Conservation (phyloP, 2,329 filamentous ascomycete genomes). For the Dactylonectria estremocensis region DNA sequence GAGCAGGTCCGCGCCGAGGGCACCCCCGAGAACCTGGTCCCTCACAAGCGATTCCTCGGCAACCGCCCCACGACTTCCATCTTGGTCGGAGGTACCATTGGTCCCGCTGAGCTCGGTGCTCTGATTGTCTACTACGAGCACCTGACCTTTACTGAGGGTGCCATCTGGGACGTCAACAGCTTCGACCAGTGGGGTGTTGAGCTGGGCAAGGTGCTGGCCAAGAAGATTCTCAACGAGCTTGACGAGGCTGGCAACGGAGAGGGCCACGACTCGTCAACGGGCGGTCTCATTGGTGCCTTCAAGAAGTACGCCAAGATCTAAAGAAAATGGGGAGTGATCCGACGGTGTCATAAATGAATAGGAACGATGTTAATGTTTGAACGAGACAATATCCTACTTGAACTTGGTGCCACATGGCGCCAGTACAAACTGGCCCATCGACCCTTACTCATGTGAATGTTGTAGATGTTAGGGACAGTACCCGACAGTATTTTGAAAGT, state of each 20-base stretch:
- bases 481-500: too few relatives aligned
- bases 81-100: constrained; percentile 90
- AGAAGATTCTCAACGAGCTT: constrained; percentile 90
- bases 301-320: constrained; percentile 78
- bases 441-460: not conserved
- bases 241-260: constrained; percentile 80
- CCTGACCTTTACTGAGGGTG: constrained; percentile 96
- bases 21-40: constrained; percentile 80
- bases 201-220: constrained; percentile 95
- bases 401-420: constrained; percentile 15
- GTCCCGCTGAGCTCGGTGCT: constrained; percentile 92
- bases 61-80: constrained; percentile 98
- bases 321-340: constrained; percentile 41
- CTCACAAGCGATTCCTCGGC: constrained; percentile 99
- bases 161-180: constrained; percentile 99
- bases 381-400: constrained; percentile 25
- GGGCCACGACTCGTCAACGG: constrained; percentile 89
- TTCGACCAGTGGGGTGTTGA: constrained; percentile 99
- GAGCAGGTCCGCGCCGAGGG: constrained; percentile 85
- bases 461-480: not conserved
- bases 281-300: constrained; percentile 91
- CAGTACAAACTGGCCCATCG: constrained; percentile 1
- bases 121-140: constrained; percentile 99
- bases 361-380: constrained; percentile 27
- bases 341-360: constrained; percentile 16